Evolutionary conservation across 2,329 filamentous ascomycete genomes (phyloP).

Genomic region (Hymenoscyphus scutula): DNA sequence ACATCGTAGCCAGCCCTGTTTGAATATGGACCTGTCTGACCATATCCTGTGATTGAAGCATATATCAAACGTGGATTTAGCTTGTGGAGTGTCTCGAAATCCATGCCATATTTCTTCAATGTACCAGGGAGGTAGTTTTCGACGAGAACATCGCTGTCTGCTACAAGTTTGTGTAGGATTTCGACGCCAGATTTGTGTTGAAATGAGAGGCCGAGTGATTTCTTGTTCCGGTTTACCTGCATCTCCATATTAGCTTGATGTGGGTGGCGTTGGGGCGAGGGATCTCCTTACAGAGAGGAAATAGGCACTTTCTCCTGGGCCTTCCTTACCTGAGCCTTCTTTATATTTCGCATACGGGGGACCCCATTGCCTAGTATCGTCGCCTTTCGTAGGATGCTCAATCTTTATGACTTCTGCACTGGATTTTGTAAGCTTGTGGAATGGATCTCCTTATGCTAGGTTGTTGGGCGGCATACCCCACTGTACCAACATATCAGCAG

Average conservation of each 20-base stretch:
- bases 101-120: conserved; percentile 85
- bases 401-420: conserved; percentile 97
- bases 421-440: conserved; percentile 21
- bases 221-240: conserved; percentile 95
- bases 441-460: conserved; percentile 30
- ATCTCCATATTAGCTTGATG: conserved; percentile 6
- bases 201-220: conserved; percentile 88
- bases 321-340: conserved; percentile 54
- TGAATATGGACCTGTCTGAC: conserved; percentile 88
- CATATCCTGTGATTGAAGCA: conserved; percentile 94
- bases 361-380: conserved; percentile 95
- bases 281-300: conserved; percentile 70
- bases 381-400: conserved; percentile 85
- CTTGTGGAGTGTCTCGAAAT: conserved; percentile 75
- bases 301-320: conserved; percentile 90
- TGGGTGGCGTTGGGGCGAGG: not conserved
- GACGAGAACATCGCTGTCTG: conserved; percentile 86
- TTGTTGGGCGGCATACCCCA: conserved; percentile 66
- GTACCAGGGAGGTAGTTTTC: conserved; percentile 95
- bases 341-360: conserved; percentile 86
- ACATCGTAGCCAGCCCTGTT: conserved; percentile 93
- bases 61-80: conserved; percentile 90
- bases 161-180: conserved; percentile 80
- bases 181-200: conserved; percentile 79
- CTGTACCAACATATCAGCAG: too few relatives aligned